phyloP scores from a whole-genome alignment of 305 asterid genomes.

The Fraxinus dipetala region DNA sequence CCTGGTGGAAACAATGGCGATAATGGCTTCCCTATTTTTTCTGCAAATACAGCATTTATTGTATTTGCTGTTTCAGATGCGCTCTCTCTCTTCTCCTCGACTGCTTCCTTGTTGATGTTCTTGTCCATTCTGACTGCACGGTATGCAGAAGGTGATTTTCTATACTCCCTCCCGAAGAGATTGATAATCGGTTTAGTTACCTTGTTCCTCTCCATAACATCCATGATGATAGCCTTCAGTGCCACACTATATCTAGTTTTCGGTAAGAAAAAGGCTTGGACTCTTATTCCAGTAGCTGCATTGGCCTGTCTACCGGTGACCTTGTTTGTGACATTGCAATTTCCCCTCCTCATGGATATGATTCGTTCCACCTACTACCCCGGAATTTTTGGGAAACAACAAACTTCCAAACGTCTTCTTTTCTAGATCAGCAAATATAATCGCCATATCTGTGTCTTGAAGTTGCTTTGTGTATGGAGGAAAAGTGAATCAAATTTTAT shows the following conservation, averaged over 20 bases:
- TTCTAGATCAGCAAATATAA: not conserved
- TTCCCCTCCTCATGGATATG: conserved; percentile 37
- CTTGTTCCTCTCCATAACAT: conserved; percentile 30
- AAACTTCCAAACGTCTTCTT: conserved; percentile 18
- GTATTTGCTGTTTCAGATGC: conserved; percentile 35
- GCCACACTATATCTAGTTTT: conserved; percentile 36
- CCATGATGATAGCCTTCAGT: conserved; percentile 40
- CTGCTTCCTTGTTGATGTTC: conserved; percentile 38
- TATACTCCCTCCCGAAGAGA: conserved; percentile 31
- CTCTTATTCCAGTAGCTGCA: conserved; percentile 30
- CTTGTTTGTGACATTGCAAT: conserved; percentile 34
- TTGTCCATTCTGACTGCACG: conserved; percentile 41
- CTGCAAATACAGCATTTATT: conserved; percentile 11
- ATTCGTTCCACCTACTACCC: conserved; percentile 32
- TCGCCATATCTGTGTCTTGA: not conserved
- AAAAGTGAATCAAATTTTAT: not conserved
- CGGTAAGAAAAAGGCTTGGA: conserved; percentile 33
- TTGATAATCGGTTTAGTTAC: conserved; percentile 28
- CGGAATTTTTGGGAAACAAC: conserved; percentile 28
- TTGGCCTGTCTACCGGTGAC: conserved; percentile 34
- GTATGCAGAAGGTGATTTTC: conserved; percentile 38
- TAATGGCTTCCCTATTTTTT: conserved; percentile 31
- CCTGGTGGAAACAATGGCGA: conserved; percentile 37
- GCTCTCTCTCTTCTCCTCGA: conserved; percentile 34
- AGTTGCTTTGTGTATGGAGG: not conserved